Percentiles rank a stretch among this genome's conserved stretches.
These are phyloP conservation scores for Stephania yunnanensis DNA, from an alignment of 164 flowering plant genomes.

Conservation along the genomic window DNA sequence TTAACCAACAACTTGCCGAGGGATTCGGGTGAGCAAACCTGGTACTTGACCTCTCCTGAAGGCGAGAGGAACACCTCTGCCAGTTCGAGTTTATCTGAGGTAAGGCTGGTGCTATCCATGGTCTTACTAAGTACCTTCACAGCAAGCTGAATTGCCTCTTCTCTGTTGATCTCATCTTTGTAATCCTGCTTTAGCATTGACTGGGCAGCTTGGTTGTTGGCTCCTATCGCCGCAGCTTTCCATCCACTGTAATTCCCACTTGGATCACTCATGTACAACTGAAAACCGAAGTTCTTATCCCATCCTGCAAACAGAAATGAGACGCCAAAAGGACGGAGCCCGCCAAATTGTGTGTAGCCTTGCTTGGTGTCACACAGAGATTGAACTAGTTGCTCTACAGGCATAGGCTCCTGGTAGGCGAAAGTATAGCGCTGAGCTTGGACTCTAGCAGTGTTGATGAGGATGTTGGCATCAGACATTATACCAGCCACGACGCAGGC, in stretches of 20 bases:
- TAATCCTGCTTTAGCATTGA: constrained; percentile 58
- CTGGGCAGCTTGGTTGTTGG: constrained; percentile 58
- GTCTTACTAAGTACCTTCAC: constrained; percentile 66
- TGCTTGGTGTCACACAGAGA: constrained; percentile 68
- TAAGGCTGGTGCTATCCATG: constrained; percentile 68
- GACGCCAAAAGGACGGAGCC: constrained; percentile 65
- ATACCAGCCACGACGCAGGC: constrained; percentile 77
- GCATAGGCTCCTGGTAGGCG: constrained; percentile 68
- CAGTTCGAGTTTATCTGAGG: constrained; percentile 58
- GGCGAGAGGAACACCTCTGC: constrained; percentile 45
- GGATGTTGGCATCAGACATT: constrained; percentile 74
- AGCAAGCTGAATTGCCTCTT: constrained; percentile 35
- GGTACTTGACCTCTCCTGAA: constrained; percentile 50
- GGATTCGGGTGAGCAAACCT: constrained; percentile 45
- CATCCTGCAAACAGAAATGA: constrained; percentile 57
- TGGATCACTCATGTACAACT: constrained; percentile 66
- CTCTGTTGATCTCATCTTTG: constrained; percentile 50
- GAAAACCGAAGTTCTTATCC: constrained; percentile 58
- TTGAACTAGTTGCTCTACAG: constrained; percentile 68
- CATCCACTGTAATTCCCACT: constrained; percentile 66
- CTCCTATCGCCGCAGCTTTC: constrained; percentile 63
- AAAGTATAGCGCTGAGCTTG: constrained; percentile 61
- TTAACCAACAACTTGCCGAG: constrained; percentile 43
- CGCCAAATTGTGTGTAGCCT: constrained; percentile 69
- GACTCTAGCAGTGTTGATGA: constrained; percentile 59